Evolutionary conservation across 257 asterid species (phyloP), one percentile per base, ranked within the genome.

Genomic region (Fraxinus anomala): DNA sequence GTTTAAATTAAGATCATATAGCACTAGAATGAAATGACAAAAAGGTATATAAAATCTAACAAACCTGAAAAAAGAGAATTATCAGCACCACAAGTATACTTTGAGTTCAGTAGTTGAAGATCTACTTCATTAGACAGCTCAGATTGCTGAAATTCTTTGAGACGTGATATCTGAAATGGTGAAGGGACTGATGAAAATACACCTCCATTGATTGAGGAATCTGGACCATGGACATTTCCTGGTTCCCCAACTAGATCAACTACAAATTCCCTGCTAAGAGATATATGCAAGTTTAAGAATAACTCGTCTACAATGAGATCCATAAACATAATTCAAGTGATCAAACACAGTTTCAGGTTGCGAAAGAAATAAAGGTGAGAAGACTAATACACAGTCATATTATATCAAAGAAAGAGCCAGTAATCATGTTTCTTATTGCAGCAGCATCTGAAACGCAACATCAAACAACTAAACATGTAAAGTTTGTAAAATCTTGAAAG

Each of bases 201-300:
- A 80, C 89, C 83, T 83, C 92, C 94, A 73, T 86, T 93, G 75
- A 93, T 86, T 19, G 96, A 95, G 54, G 96, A 95, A 88, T 93
- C 97, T 70, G 97, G 96, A 73, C 88, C 86, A 17, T 87, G 94
- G 69, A 95, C 77, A 66, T 87, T 89, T 83, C 99, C 99, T 9
- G 99, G 99, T 79, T 90, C 86, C 79, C 98, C 97, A 73, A 95
- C 94, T 72, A 95, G 92, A 88, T 95, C 99, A 83, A 95, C 95
- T 28, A 95, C 94, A 83, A 87, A 90, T 77, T 95, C 99, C 92
- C 99, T 95, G 93, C 76, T 39, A 78, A 83, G 24, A 81, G 14
- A 79, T 56, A 68, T 24, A 75, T 31, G 70, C 33, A 74, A 24
- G 19, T 63, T 80, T 80, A 86, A 68, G 70, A 49, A 79, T 69